A percentile compares a stretch with the other conserved stretches of the same genome.
Conservation (phyloP, 169 alveolate species). For the Cryptosporidium viatorum region DNA sequence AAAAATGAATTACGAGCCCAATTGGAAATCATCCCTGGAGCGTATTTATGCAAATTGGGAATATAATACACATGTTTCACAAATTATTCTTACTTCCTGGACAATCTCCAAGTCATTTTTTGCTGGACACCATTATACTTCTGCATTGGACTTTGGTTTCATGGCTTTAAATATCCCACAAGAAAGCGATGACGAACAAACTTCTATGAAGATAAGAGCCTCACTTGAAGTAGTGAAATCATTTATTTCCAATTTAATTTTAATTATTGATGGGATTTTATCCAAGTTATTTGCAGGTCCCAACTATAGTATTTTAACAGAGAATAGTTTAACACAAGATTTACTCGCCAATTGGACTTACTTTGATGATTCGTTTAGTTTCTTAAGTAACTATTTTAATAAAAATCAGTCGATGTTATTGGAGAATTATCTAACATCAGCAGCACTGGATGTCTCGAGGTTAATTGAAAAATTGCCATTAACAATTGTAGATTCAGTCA, state of each 20-base stretch:
- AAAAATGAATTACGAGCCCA: conserved; percentile 9
- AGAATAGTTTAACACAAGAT: conserved; percentile 20
- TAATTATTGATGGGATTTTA: neutral
- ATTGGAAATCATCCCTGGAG: conserved; percentile 24
- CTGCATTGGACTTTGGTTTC: conserved; percentile 59
- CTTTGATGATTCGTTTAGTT: neutral
- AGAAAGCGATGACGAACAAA: neutral
- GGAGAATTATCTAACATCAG: conserved; percentile 13
- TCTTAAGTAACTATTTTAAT: conserved; percentile 26
- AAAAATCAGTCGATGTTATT: conserved; percentile 5
- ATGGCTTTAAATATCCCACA: conserved; percentile 52
- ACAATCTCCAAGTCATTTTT: conserved; percentile 26
- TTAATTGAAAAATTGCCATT: conserved; percentile 29
- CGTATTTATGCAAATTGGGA: conserved; percentile 31
- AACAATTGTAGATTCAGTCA: conserved; percentile 45
- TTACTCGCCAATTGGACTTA: neutral
- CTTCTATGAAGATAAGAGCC: neutral
- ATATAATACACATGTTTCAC: conserved; percentile 21
- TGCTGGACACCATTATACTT: conserved; percentile 12
- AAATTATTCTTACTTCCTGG: conserved; percentile 47
- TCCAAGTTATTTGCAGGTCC: neutral
- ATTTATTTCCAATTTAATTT: neutral
- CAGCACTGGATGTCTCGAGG: conserved; percentile 32
- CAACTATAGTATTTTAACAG: conserved; percentile 9
- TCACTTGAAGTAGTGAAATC: conserved; percentile 25